Percentiles rank a stretch among this genome's conserved stretches.
These are phyloP conservation scores for Lithohypha guttulata DNA, from an alignment of 2,329 filamentous ascomycete species.

Conservation along the genomic window DNA sequence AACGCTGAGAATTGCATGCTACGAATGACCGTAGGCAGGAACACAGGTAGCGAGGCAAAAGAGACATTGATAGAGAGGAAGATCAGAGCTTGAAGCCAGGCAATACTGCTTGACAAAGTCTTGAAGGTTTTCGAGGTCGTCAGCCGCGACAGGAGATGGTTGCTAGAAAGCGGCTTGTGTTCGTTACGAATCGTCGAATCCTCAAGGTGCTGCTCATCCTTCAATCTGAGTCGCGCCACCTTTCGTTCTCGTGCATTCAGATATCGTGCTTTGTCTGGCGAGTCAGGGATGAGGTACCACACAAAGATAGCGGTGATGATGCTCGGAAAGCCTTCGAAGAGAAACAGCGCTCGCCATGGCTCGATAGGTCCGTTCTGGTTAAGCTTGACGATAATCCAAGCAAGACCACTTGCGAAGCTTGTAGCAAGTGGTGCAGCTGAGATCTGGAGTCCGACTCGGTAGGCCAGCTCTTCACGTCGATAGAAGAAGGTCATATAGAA, in stretches of 20 bases:
- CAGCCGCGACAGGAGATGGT: neutral
- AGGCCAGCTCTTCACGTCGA: constrained; percentile 61
- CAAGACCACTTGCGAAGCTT: constrained; percentile 64
- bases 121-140: constrained; percentile 15
- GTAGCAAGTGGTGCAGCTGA: constrained; percentile 56
- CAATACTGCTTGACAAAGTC: constrained; percentile 47
- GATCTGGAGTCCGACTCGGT: constrained; percentile 76
- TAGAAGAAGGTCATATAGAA: constrained; percentile 57
- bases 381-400: constrained; percentile 62
- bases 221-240: constrained; percentile 55
- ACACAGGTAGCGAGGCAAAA: constrained; percentile 78
- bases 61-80: constrained; percentile 83
- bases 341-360: constrained; percentile 74
- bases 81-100: constrained; percentile 68
- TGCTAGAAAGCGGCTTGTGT: neutral
- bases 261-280: constrained; percentile 54
- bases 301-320: constrained; percentile 63
- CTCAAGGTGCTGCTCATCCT: constrained; percentile 12
- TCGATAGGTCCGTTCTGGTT: constrained; percentile 58
- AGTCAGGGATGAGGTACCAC: constrained; percentile 67
- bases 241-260: constrained; percentile 54
- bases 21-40: constrained; percentile 66
- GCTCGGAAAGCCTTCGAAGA: constrained; percentile 76
- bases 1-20: constrained; percentile 55
- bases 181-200: neutral